These are phyloP conservation scores for Suhomyces panamericanus DNA, from an alignment of 1,139 yeast species.

Conservation along the genomic window DNA sequence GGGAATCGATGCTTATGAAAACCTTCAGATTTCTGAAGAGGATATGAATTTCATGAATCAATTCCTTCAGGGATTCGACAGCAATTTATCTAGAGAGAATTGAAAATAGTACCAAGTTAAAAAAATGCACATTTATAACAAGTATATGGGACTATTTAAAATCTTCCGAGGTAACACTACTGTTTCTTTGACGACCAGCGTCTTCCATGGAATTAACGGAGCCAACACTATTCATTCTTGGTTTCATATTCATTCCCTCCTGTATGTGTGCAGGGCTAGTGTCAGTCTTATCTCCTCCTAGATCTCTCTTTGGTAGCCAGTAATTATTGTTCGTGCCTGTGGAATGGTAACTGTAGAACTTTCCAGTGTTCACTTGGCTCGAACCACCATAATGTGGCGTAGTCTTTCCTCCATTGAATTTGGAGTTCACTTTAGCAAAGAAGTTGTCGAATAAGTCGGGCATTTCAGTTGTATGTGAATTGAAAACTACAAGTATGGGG, in stretches of 20 bases:
- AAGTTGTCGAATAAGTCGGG: slow-evolving; percentile 48
- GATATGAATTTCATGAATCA: slow-evolving; percentile 20
- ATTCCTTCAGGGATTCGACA: slow-evolving; percentile 14
- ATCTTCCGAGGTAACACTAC: slow-evolving; percentile 16
- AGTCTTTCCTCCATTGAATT: slow-evolving; percentile 38
- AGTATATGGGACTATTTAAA: background rate
- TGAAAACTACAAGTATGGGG: background rate
- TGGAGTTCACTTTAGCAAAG: slow-evolving; percentile 32
- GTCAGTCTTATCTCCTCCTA: slow-evolving; percentile 2
- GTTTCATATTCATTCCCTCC: slow-evolving; percentile 11
- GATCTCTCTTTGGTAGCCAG: slow-evolving; percentile 35
- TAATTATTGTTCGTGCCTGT: slow-evolving; percentile 41
- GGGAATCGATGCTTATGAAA: background rate
- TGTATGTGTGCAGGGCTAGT: slow-evolving; percentile 4
- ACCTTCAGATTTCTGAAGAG: slow-evolving; percentile 17
- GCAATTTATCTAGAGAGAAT: background rate
- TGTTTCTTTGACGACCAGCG: slow-evolving; percentile 18
- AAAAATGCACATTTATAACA: background rate
- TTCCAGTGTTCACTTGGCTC: slow-evolving; percentile 41
- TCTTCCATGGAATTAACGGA: slow-evolving; percentile 18
- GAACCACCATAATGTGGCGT: slow-evolving; percentile 32
- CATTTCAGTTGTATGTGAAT: slow-evolving; percentile 21
- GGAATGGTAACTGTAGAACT: slow-evolving; percentile 38
- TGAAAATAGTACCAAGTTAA: too few relatives aligned
- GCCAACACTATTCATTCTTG: slow-evolving; percentile 25